A percentile compares a stretch with the other conserved stretches of the same genome.
Evolutionary conservation across 805 yeast genomes (phyloP).

Genomic region (Cyberlindnera mrakii): DNA sequence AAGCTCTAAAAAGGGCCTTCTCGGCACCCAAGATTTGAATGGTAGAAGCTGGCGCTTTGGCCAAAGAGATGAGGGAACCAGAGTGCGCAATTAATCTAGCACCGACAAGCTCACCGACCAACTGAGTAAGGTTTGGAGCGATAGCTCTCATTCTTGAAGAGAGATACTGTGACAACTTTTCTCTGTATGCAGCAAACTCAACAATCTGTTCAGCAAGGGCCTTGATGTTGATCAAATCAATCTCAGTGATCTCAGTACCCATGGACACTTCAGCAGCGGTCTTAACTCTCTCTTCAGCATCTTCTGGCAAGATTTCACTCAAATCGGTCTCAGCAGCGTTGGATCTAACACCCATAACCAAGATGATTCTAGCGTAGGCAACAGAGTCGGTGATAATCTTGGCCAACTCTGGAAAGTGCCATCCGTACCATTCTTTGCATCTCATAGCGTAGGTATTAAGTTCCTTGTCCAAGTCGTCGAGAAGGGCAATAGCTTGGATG

Average conservation of each 20-base stretch:
- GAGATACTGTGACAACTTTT: conserved; percentile 87
- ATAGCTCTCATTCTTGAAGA: conserved; percentile 96
- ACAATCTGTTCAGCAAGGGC: conserved; percentile 94
- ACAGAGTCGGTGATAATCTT: conserved; percentile 94
- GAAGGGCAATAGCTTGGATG: conserved; percentile 94
- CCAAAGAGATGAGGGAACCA: conserved; percentile 88
- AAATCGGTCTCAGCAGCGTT: conserved; percentile 88
- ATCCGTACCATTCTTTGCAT: conserved; percentile 99
- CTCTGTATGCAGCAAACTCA: conserved; percentile 94
- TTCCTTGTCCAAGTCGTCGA: conserved; percentile 96
- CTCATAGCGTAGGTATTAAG: conserved; percentile 98
- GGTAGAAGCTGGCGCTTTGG: conserved; percentile 98
- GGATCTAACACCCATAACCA: conserved; percentile 90
- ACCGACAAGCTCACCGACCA: conserved; percentile 97
- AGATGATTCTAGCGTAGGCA: conserved; percentile 90
- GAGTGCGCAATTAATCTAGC: conserved; percentile 97
- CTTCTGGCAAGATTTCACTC: conserved; percentile 88
- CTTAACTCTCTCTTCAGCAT: conserved; percentile 85
- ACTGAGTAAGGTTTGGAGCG: conserved; percentile 93
- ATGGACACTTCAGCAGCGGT: conserved; percentile 97
- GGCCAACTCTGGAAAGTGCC: conserved; percentile 99
- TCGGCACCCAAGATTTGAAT: conserved; percentile 98
- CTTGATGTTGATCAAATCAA: conserved; percentile 81
- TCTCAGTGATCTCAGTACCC: conserved; percentile 98
- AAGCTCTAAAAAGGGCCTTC: conserved; percentile 97